Evolutionary conservation across 139 green algal species (phyloP), one percentile per base, ranked within the genome.

Genomic region (Asterochloris sp.): DNA sequence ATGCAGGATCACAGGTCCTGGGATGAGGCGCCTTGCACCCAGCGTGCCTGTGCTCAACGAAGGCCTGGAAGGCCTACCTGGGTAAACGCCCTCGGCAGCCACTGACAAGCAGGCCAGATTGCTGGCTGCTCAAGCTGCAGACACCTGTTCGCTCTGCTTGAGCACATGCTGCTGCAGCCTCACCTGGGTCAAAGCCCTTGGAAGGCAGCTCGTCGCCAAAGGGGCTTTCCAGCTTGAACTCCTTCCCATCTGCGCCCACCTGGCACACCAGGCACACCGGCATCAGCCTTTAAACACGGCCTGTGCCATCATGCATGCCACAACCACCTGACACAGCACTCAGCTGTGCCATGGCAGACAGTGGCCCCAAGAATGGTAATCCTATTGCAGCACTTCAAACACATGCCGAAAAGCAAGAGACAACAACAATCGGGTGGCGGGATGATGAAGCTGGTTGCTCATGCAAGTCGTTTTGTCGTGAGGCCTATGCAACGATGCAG

Each of bases 161-260:
- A 54, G 38, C 38, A 54, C 2, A 54, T 2, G 38, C 38, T 54
- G 38, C 38, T 54, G 38, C 38, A 54, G 23, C 17, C 63, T 13
- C 13, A 81, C 77, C 77, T 27, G 26, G 17, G 79, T 97, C 94
- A 84, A 96, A 98, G 84, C 94, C 94, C 61, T 87, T 85, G 23
- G 82, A 54, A 62, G 95, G 95, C 78, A 98, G 93, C 92, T 98
- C 95, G 69, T 98, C 95, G 62, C 95, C 95, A 38, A 74, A 87
- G 62, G 95, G 95, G 21, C 89, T 75, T 78, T 94, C 82, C 75
- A 98, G 92, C 80, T 83, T 90, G 73, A 98, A 90, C 88, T 98
- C 95, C 87, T 94, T 89, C 79, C 94, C 94, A 79, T 98, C 95
- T 28, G 80, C 69, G n/a, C 79, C 79, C 47, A 83, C 38, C 38